Evolutionary conservation across 2,329 filamentous ascomycete species (phyloP).

Genomic region (Colletotrichum musicola): DNA sequence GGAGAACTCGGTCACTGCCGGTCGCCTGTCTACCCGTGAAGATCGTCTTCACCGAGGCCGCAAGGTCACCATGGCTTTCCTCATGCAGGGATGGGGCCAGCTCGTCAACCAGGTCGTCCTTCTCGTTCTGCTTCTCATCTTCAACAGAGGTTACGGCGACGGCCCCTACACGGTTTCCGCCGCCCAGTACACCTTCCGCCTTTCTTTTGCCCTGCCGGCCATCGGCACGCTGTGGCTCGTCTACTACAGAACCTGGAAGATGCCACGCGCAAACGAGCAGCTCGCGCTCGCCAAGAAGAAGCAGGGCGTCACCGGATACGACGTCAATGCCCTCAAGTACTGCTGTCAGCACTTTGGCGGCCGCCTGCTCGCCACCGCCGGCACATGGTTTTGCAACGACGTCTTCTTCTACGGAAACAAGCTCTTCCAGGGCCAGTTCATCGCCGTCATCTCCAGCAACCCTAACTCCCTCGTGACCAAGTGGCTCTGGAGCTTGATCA

Average conservation of each 20-base stretch:
- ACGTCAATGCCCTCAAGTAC: conserved; percentile 82
- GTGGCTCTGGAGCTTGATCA: conserved; percentile 95
- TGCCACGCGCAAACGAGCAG: conserved; percentile 88
- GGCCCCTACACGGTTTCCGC: conserved; percentile 83
- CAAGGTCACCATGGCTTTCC: conserved; percentile 93
- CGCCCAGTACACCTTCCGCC: conserved; percentile 90
- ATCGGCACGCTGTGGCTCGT: conserved; percentile 93
- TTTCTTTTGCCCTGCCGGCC: conserved; percentile 92
- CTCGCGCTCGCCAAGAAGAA: conserved; percentile 87
- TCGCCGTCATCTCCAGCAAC: conserved; percentile 79
- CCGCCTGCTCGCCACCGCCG: conserved; percentile 87
- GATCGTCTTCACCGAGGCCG: conserved; percentile 96
- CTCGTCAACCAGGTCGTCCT: conserved; percentile 93
- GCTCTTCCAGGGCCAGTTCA: conserved; percentile 94
- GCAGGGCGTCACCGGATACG: conserved; percentile 84
- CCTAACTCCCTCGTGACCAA: conserved; percentile 82
- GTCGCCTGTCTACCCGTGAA: conserved; percentile 89
- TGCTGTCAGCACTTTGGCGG: conserved; percentile 88
- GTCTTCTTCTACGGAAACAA: conserved; percentile 99
- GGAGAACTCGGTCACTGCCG: conserved; percentile 88
- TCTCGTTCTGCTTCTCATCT: conserved; percentile 87
- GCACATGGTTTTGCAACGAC: conserved; percentile 95
- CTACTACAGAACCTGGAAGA: conserved; percentile 96
- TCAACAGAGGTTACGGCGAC: conserved; percentile 69
- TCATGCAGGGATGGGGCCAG: conserved; percentile 99